Evolutionary conservation across 2,329 filamentous ascomycete species (phyloP).

Genomic region (Ramularia collo-cygni): DNA sequence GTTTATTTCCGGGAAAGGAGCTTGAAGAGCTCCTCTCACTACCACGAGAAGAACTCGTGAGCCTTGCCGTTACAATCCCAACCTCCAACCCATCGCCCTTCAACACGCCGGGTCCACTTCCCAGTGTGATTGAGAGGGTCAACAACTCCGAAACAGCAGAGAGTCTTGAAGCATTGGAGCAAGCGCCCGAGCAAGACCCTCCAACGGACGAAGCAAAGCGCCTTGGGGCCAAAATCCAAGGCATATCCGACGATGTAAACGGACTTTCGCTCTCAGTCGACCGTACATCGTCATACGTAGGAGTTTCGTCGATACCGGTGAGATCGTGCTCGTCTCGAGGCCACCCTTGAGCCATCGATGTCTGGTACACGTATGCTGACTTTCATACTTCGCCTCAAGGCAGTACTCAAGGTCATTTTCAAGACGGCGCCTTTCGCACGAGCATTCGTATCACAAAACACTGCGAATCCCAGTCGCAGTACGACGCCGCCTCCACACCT

Average conservation of each 20-base stretch:
- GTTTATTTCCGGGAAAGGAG: slow-evolving; percentile 38
- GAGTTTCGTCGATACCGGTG: slow-evolving; percentile 28
- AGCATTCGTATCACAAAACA: slow-evolving; percentile 21
- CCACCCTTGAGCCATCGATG: no score
- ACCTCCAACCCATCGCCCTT: slow-evolving; percentile 31
- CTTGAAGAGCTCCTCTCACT: slow-evolving; percentile 35
- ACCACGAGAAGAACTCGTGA: slow-evolving; percentile 40
- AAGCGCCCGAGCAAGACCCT: slow-evolving; percentile 58
- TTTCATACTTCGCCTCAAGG: no score
- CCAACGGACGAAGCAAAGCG: slow-evolving; percentile 58
- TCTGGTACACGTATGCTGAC: no score
- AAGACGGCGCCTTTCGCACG: slow-evolving; percentile 25
- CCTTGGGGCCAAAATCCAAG: slow-evolving; percentile 37
- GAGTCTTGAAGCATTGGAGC: slow-evolving; percentile 57
- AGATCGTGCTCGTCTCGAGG: no score
- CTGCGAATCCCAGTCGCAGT: slow-evolving; percentile 22
- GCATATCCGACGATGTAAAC: slow-evolving; percentile 32
- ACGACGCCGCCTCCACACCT: slow-evolving; percentile 21
- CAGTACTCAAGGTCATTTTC: slow-evolving; percentile 29
- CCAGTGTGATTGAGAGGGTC: slow-evolving; percentile 21
- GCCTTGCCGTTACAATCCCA: slow-evolving; percentile 38
- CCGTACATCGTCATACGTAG: slow-evolving; percentile 27
- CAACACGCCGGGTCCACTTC: slow-evolving; percentile 2
- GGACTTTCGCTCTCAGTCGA: slow-evolving; percentile 27
- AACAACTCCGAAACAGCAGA: slow-evolving; percentile 43